Base-by-base conservation (phyloP, 2,329 filamentous ascomycete species). In the Cercospora sojina region DNA sequence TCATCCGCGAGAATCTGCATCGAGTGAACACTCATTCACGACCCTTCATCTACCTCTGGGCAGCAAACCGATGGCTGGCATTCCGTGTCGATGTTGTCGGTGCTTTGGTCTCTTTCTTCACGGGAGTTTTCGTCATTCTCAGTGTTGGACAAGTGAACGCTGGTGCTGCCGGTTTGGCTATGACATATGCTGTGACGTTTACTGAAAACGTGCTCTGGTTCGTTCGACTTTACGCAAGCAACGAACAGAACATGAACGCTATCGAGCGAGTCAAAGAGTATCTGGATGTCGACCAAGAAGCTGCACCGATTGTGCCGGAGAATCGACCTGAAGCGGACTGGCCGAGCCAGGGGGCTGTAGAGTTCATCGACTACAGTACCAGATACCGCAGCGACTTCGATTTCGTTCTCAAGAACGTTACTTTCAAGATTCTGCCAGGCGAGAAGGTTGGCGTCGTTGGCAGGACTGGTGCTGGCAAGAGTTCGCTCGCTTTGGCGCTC, bases 221-320 rank as follows among this genome's bases (percentile, higher is more conserved):
- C 64, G 93, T 99, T 31, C 90, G 95, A 56, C 85, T 97, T 13
- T 99, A 99, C 78, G 90, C 93, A 0, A 88, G 91, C 76, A 97
- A 98, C 75, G 95, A 99, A 80, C 95, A 99, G 80, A 98, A 97
- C 80, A 98, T 99, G 95, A 99, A 99, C 80, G 94, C 94, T 2
- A 93, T 98, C 58, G 95, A 99, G 80, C 91, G 95, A 75, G 90
- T 99, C 76, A 96, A 97, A 82, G 95, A 99, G 77, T 99, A 98
- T 76, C 86, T 98, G 38, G 92, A 98, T 53, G 91, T 99, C 0
- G 94, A 98, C 73, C 94, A 97, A 78, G 95, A 99, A 80, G 93
- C 95, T 1, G 83, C 86, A 0, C 84, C 91, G 1, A 83, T 96
- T 47, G 86, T 96, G 47, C 88, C 92, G 63, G 88, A 94, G 66